phyloP scores from a whole-genome alignment of 1,284 basidiomycete species.

The Mycena citricolor region DNA sequence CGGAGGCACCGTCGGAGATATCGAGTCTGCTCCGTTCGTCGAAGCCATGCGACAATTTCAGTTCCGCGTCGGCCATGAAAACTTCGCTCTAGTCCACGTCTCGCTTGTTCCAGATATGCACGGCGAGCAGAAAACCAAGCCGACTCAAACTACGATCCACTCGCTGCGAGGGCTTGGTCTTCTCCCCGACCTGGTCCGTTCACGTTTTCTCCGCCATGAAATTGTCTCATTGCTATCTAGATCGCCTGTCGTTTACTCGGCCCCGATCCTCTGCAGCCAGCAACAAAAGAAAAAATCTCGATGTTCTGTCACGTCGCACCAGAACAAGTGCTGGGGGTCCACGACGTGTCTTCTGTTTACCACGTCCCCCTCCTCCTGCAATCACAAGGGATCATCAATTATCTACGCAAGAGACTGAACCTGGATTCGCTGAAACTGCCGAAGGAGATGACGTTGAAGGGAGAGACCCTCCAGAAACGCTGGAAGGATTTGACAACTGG shows the following conservation, averaged over 20 bases:
- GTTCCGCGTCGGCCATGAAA: slow-evolving; percentile 95
- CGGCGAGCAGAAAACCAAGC: slow-evolving; percentile 99
- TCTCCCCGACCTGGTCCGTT: slow-evolving; percentile 84
- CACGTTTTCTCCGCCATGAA: slow-evolving; percentile 1
- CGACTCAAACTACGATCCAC: slow-evolving; percentile 96
- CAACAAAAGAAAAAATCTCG: slow-evolving; percentile 94
- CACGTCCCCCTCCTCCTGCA: slow-evolving; percentile 94
- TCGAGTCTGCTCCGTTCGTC: slow-evolving; percentile 95
- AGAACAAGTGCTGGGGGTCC: slow-evolving; percentile 95
- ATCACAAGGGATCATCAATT: slow-evolving; percentile 89
- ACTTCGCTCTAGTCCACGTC: slow-evolving; percentile 97
- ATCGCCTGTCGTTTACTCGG: slow-evolving; percentile 89
- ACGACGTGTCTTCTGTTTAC: slow-evolving; percentile 96
- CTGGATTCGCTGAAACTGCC: slow-evolving; percentile 63
- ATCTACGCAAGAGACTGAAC: slow-evolving; percentile 80
- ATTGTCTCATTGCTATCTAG: slow-evolving; percentile 37
- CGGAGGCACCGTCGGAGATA: slow-evolving; percentile 95
- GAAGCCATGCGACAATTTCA: slow-evolving; percentile 99
- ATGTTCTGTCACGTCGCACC: slow-evolving; percentile 99
- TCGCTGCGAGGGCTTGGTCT: slow-evolving; percentile 93
- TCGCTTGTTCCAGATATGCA: slow-evolving; percentile 98
- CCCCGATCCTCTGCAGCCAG: slow-evolving; percentile 71
- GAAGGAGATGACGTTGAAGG: slow-evolving; percentile 59
- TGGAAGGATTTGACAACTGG: slow-evolving; percentile 87
- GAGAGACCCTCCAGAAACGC: slow-evolving; percentile 62